Evolutionary conservation across 2,329 filamentous ascomycete genomes (phyloP).

Genomic region (Mycogone perniciosa): DNA sequence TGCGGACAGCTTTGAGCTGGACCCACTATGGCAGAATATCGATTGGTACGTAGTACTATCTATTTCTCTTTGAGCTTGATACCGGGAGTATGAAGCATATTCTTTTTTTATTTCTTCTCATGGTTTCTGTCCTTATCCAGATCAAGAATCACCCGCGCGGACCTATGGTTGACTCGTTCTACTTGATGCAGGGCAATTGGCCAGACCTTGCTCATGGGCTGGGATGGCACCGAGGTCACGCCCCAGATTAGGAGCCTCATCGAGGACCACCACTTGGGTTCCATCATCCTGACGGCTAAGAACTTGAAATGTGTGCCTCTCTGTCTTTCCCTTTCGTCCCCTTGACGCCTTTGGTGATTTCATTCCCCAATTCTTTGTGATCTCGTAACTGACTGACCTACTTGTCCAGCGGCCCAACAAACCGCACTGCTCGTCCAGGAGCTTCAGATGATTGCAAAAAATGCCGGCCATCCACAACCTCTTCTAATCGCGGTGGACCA

Average conservation of each 20-base stretch:
- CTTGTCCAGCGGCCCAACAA: conserved; percentile 71
- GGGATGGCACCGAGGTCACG: conserved; percentile 77
- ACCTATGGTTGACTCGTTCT: conserved; percentile 21
- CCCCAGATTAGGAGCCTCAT: conserved; percentile 77
- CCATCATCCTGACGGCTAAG: conserved; percentile 76
- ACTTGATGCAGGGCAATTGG: conserved; percentile 55
- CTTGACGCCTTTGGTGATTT: neutral
- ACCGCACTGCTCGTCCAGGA: conserved; percentile 84
- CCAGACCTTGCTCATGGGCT: conserved; percentile 77
- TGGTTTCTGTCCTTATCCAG: neutral
- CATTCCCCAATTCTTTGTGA: neutral
- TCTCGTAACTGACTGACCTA: conserved; percentile 18
- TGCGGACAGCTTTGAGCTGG: conserved; percentile 29
- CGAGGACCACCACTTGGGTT: conserved; percentile 79
- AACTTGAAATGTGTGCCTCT: conserved; percentile 66
- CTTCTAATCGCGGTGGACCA: conserved; percentile 89
- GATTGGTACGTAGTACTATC: conserved; percentile 55
- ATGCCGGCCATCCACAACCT: conserved; percentile 84
- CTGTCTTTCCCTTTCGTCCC: neutral
- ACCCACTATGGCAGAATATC: conserved; percentile 68
- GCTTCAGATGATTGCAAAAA: conserved; percentile 83
- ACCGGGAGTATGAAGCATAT: neutral
- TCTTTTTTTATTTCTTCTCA: neutral
- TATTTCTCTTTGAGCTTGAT: neutral
- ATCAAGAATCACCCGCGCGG: neutral